Conservation (phyloP, 2,329 filamentous ascomycete species). For the Sporothrix mexicana region DNA sequence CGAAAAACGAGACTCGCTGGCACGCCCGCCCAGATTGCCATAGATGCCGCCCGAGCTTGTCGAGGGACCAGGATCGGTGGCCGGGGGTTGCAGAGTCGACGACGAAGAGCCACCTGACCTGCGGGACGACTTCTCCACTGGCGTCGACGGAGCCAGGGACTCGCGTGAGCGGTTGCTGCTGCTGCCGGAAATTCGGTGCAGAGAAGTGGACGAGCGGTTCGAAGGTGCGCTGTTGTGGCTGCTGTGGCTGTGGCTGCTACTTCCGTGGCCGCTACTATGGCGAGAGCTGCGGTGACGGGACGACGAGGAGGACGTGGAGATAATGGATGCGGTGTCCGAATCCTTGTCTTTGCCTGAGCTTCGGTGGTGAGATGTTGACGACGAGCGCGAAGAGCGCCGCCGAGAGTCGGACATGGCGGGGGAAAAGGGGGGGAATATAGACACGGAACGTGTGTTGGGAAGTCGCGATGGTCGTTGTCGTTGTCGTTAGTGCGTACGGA, state of each 20-base stretch:
- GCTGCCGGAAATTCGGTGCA: slow-evolving; percentile 30
- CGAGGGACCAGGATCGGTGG: background rate
- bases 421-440: background rate
- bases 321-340: slow-evolving; percentile 15
- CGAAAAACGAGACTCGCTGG: slow-evolving; percentile 53
- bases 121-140: background rate
- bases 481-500: background rate
- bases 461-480: background rate
- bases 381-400: slow-evolving; percentile 32
- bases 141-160: slow-evolving; percentile 14
- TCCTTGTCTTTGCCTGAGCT: slow-evolving; percentile 16
- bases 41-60: slow-evolving; percentile 30
- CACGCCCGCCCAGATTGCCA: slow-evolving; percentile 41
- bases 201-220: slow-evolving; percentile 35
- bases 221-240: slow-evolving; percentile 29
- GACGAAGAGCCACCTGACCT: slow-evolving; percentile 1
- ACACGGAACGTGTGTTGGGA: too few relatives aligned
- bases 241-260: slow-evolving; percentile 28
- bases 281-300: slow-evolving; percentile 35
- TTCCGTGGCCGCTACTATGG: slow-evolving; percentile 20
- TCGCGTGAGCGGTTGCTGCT: slow-evolving; percentile 20
- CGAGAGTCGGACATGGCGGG: slow-evolving; percentile 35
- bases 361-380: slow-evolving; percentile 31
- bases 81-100: slow-evolving; percentile 7
- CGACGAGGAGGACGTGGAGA: slow-evolving; percentile 30